Percentiles rank a stretch among this genome's conserved stretches.
Conservation (phyloP, 2,329 filamentous ascomycete genomes). For the Aspergillus pseudoviridinutans region DNA sequence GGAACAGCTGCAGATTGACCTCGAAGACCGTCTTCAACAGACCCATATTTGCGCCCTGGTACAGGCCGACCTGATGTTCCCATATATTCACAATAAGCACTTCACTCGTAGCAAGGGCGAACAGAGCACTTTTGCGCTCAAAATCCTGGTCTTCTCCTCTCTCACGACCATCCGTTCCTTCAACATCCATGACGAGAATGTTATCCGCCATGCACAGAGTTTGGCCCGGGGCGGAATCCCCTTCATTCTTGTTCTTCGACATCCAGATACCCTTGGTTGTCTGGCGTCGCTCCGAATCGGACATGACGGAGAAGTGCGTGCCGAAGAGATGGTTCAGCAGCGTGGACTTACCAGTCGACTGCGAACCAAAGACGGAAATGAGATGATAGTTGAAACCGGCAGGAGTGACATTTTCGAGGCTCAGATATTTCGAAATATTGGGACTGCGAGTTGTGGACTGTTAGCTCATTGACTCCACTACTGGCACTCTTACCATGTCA, state of each 20-base stretch:
- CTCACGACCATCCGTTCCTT: constrained; percentile 94
- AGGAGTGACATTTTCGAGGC: constrained; percentile 71
- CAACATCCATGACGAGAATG: constrained; percentile 98
- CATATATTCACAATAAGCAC: constrained; percentile 98
- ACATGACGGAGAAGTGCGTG: constrained; percentile 97
- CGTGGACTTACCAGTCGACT: constrained; percentile 97
- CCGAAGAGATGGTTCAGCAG: constrained; percentile 93
- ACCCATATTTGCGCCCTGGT: constrained; percentile 98
- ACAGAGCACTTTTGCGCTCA: constrained; percentile 95
- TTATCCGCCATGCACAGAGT: constrained; percentile 81
- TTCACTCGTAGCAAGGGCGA: constrained; percentile 94
- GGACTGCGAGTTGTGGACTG: constrained; percentile 48
- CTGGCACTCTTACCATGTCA: neutral
- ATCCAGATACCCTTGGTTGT: constrained; percentile 99
- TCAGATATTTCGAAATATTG: constrained; percentile 77
- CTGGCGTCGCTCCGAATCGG: constrained; percentile 86
- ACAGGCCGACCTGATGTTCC: constrained; percentile 97
- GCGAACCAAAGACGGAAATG: constrained; percentile 97
- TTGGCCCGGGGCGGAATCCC: constrained; percentile 31
- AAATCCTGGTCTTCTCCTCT: constrained; percentile 98
- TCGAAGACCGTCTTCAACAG: constrained; percentile 98
- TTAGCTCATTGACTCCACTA: constrained; percentile 7
- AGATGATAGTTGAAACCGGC: constrained; percentile 99
- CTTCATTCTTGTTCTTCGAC: constrained; percentile 82
- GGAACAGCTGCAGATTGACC: constrained; percentile 93